phyloP scores from a whole-genome alignment of 2,329 filamentous ascomycete genomes.

The Phyllosticta capitalensis region DNA sequence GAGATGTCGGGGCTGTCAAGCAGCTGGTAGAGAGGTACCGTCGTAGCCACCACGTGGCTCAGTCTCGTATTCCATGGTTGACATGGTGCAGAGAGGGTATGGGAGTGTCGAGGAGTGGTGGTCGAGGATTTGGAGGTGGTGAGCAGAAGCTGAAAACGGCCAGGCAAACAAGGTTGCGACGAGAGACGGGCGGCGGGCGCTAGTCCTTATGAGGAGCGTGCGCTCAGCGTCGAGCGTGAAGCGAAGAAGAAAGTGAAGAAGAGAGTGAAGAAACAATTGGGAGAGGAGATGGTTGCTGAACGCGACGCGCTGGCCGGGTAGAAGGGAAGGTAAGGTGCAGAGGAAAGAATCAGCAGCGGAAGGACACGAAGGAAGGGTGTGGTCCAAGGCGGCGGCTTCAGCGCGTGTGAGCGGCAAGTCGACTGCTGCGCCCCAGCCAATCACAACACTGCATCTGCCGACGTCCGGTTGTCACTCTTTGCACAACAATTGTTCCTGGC shows the following conservation, averaged over 20 bases:
- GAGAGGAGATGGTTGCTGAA: not conserved
- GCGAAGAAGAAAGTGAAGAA: not conserved
- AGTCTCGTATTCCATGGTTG: slow-evolving; percentile 55
- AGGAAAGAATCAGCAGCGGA: not conserved
- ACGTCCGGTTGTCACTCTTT: not conserved
- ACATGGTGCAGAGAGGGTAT: slow-evolving; percentile 20
- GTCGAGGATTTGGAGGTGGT: not conserved
- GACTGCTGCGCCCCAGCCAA: not conserved
- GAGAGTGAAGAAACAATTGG: not conserved
- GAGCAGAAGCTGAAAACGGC: slow-evolving; percentile 10
- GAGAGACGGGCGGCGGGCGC: slow-evolving; percentile 4
- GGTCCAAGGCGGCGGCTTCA: not conserved
- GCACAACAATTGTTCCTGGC: not conserved
- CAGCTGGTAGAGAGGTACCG: slow-evolving; percentile 37
- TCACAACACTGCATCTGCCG: not conserved
- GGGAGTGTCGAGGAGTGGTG: not conserved
- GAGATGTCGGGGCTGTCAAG: slow-evolving; percentile 1
- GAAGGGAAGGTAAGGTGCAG: not conserved
- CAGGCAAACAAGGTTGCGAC: slow-evolving; percentile 9
- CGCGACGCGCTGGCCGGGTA: not conserved
- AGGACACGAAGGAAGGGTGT: not conserved
- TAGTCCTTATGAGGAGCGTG: not conserved
- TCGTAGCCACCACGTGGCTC: slow-evolving; percentile 57
- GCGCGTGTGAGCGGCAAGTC: not conserved
- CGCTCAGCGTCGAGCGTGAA: not conserved